Conservation (phyloP, 2,329 filamentous ascomycete genomes). For the Fusarium haematococcum region DNA sequence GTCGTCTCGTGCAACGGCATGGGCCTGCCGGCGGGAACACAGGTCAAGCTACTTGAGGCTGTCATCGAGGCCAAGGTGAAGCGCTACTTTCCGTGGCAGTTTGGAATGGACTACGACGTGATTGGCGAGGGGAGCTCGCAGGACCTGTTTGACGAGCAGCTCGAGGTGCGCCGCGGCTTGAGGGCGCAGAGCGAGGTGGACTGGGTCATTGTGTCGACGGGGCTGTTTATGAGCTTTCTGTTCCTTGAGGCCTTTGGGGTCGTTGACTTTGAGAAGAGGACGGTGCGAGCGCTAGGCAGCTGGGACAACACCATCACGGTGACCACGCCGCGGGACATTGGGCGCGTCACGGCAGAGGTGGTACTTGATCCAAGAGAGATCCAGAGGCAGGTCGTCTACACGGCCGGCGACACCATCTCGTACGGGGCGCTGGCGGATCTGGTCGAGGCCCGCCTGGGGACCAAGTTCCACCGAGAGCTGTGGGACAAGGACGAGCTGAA, state of each 20-base stretch:
- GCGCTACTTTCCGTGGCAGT: conserved; percentile 78
- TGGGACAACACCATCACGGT: conserved; percentile 74
- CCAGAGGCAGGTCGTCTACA: conserved; percentile 63
- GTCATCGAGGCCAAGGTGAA: conserved; percentile 61
- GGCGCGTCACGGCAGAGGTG: conserved; percentile 67
- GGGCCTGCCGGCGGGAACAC: conserved; percentile 63
- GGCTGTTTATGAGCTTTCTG: conserved; percentile 77
- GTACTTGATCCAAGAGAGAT: conserved; percentile 56
- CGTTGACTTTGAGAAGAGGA: conserved; percentile 60
- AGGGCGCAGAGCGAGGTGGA: conserved; percentile 58
- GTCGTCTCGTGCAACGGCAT: conserved; percentile 74
- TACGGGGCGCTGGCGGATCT: conserved; percentile 66
- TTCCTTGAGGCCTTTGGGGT: conserved; percentile 73
- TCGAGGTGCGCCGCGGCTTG: conserved; percentile 66
- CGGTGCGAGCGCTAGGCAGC: conserved; percentile 66
- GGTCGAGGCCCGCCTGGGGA: conserved; percentile 57
- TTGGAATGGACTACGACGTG: conserved; percentile 77
- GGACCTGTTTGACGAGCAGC: conserved; percentile 76
- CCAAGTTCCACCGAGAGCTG: conserved; percentile 59
- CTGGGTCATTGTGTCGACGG: conserved; percentile 77
- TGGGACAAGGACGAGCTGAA: conserved; percentile 61
- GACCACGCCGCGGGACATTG: conserved; percentile 74
- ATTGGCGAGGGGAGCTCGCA: conserved; percentile 70
- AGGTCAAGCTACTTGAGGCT: conserved; percentile 68
- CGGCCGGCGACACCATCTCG: conserved; percentile 71